Conservation (phyloP, 768 basidiomycete species). For the Fibroporia radiculosa region DNA sequence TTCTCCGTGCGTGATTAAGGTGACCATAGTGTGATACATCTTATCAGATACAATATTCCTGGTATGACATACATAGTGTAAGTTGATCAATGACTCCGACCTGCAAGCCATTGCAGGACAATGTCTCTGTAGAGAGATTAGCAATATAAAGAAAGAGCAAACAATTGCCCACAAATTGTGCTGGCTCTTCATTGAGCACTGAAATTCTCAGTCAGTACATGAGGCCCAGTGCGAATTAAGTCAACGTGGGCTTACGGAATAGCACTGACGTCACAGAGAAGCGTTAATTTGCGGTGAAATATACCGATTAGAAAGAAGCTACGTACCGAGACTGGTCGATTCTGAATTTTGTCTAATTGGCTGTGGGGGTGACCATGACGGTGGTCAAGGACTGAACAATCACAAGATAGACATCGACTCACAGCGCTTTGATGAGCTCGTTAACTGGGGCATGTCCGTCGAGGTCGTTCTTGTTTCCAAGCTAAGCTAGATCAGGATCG, state of each 20-base stretch:
- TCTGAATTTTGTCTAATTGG: conserved; percentile 72
- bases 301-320: not conserved
- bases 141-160: not conserved
- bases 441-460: conserved; percentile 70
- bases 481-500: conserved; percentile 28
- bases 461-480: conserved; percentile 93
- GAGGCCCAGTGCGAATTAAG: no score
- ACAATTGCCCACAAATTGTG: conserved; percentile 71
- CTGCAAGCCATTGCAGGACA: conserved; percentile 80
- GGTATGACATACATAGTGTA: not conserved
- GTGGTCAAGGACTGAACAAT: not conserved
- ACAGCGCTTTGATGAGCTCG: conserved; percentile 77
- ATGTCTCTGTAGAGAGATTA: conserved; percentile 51
- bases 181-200: conserved; percentile 97
- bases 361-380: conserved; percentile 25
- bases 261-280: conserved; percentile 43
- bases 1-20: no score
- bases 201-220: no score
- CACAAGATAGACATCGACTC: conserved; percentile 20
- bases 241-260: conserved; percentile 47
- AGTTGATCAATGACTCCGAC: conserved; percentile 51
- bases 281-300: no score
- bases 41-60: conserved; percentile 1
- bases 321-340: conserved; percentile 81
- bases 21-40: not conserved